Evolutionary conservation across 2,329 filamentous ascomycete species (phyloP), one percentile per base, ranked within the genome.

Genomic region (Atkinsonella texensis): DNA sequence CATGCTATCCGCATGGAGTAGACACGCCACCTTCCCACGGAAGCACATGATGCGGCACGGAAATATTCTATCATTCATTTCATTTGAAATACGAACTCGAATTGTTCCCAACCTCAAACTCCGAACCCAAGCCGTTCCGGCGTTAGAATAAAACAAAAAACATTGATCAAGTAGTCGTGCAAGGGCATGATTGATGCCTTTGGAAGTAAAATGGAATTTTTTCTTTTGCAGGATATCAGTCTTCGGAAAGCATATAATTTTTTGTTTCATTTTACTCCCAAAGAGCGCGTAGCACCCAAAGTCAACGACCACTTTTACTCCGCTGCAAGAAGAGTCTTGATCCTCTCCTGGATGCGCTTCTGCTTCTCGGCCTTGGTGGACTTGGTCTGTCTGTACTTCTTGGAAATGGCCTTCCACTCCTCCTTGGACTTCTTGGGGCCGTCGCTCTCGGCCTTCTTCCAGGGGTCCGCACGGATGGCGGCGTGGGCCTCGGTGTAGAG

Each of bases 391-490:
- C 75, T 81, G 86, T 81, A 89, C 83, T 97, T 95, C 79, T 89
- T 81, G 71, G 87, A 89, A 82, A 95, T 89, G 61, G 80, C 79
- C 85, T 95, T 95, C 87, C 87, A 94, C 78, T 96, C 82, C 59
- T 91, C 91, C 85, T 96, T 97, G 79, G 74, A 79, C 88, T 97
- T 97, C 85, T 95, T 90, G 75, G 86, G 75, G 52, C 71, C 86
- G 52, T 80, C 83, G 58, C 69, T 71, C 64, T 82, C 85, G 62
- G 75, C 80, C 84, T 95, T 95, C 86, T 95, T 95, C 81, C 86
- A 95, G 68, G 93, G 93, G 73, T 98, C 88, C 78, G 89, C 91
- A 61, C 93, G 90, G 81, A 98, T 98, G 69, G 86, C 85, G 74
- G 87, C 85, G 83, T 98, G 93, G 59, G 90, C 93, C 70, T 96